A percentile compares a stretch with the other conserved stretches of the same genome.
Evolutionary conservation across 1,284 basidiomycete species (phyloP).

Genomic region (Vanrija humicola): DNA sequence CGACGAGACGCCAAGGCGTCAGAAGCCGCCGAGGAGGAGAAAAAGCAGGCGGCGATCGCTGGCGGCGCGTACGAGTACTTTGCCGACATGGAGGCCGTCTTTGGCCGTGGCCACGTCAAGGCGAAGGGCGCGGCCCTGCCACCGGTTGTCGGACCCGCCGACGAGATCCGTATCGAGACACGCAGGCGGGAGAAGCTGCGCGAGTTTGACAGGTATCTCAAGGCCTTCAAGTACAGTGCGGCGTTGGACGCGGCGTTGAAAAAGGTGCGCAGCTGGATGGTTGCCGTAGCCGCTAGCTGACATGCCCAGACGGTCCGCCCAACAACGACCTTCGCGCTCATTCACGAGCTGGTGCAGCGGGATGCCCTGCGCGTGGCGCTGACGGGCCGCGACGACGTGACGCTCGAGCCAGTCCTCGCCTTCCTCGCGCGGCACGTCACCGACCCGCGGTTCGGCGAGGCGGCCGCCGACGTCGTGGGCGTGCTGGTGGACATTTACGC

Average conservation of each 20-base stretch:
- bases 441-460: conserved; percentile 85
- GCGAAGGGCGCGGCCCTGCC: conserved; percentile 54
- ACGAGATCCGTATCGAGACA: conserved; percentile 72
- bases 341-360: conserved; percentile 88
- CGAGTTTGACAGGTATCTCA: conserved; percentile 85
- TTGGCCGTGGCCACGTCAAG: conserved; percentile 60
- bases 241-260: conserved; percentile 84
- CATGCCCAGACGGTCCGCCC: conserved; percentile 58
- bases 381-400: conserved; percentile 85
- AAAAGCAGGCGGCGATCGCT: conserved; percentile 53
- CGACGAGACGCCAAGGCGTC: conserved; percentile 72
- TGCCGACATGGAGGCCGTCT: conserved; percentile 56
- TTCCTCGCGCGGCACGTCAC: conserved; percentile 80
- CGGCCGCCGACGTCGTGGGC: conserved; percentile 76
- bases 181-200: conserved; percentile 68
- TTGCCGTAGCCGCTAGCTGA: neutral
- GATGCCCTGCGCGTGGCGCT: conserved; percentile 85
- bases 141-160: conserved; percentile 54
- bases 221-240: conserved; percentile 90
- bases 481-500: conserved; percentile 90
- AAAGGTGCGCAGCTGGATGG: conserved; percentile 56
- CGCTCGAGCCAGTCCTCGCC: conserved; percentile 83
- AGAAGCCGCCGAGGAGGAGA: conserved; percentile 55
- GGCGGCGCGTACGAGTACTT: conserved; percentile 70
- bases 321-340: conserved; percentile 80